Evolutionary conservation across 2,329 filamentous ascomycete genomes (phyloP), one percentile per base, ranked within the genome.

Genomic region (Ciborinia camelliae): DNA sequence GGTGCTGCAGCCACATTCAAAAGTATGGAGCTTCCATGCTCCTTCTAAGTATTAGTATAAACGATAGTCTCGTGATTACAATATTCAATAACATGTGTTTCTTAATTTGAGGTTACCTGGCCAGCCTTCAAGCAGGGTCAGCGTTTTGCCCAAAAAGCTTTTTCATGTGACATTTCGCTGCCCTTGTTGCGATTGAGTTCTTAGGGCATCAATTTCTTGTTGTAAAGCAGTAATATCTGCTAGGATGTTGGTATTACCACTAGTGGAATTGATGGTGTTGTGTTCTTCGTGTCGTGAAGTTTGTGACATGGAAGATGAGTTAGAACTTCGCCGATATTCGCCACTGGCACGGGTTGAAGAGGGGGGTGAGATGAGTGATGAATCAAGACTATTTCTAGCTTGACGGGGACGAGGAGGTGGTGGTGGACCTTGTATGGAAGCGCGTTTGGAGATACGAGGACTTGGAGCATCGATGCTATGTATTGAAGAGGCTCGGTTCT

Each of bases 171-270:
- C 62, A 26, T 52, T 63, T 41, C 62, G 53, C 43, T 63, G 61
- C 43, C 61, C 39, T 32, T 57, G 62, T 26, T 63, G 62, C 53
- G 76, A 77, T 69, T 76, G 77, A 9, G 77, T 80, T 71, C 84
- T 79, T 52, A 89, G 72, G 4, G 85, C 89, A 76, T 94, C 90
- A 47, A 94, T 90, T 73, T 94, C 90, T 73, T 84, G 83, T 76
- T 91, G 90, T 68, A 94, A 76, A 28, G 86, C 86, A 54, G 85
- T 84, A 63, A 94, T 76, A 74, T 93, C 89, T 1, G 89, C 89
- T 69, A 94, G 76, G 66, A 93, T 91, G 72, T 90, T 23, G 45
- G 35, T 84, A 50, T 76, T 75, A 1, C 79, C 77, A 61, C 78
- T 76, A 73, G 73, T 79, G 15, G 47, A 12, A 26, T 30, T 50